A percentile compares a stretch with the other conserved stretches of the same genome.
phyloP scores from a whole-genome alignment of 2,329 filamentous ascomycete species.

The Colletotrichum sp. region DNA sequence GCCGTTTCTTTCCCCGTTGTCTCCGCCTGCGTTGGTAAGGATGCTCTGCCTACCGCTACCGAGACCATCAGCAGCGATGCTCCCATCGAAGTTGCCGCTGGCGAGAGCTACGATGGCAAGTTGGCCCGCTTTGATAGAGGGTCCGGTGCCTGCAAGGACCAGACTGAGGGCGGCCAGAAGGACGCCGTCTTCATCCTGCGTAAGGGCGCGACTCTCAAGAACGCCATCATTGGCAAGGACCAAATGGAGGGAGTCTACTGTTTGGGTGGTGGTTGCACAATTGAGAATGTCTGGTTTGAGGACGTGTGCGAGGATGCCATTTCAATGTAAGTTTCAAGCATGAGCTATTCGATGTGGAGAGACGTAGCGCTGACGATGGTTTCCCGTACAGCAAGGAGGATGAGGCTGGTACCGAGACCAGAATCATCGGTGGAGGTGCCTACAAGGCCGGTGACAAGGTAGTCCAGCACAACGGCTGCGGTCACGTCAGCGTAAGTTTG shows the following conservation, averaged over 20 bases:
- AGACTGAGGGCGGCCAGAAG: slow-evolving; percentile 45
- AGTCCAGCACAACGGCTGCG: slow-evolving; percentile 53
- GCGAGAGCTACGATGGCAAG: slow-evolving; percentile 35
- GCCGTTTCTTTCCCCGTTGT: slow-evolving; percentile 22
- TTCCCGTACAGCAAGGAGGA: slow-evolving; percentile 11
- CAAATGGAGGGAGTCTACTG: slow-evolving; percentile 34
- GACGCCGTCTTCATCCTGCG: slow-evolving; percentile 50
- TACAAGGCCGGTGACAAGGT: slow-evolving; percentile 50
- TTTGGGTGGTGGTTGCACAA: slow-evolving; percentile 28
- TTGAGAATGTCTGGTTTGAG: slow-evolving; percentile 31
- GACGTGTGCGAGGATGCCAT: slow-evolving; percentile 31
- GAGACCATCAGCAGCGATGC: slow-evolving; percentile 28
- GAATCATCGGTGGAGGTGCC: slow-evolving; percentile 44
- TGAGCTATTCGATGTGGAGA: not conserved
- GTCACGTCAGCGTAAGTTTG: slow-evolving; percentile 38
- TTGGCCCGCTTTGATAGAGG: slow-evolving; percentile 43
- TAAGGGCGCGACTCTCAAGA: slow-evolving; percentile 47
- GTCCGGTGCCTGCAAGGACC: slow-evolving; percentile 43
- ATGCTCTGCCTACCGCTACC: slow-evolving; percentile 31
- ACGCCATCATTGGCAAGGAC: slow-evolving; percentile 50
- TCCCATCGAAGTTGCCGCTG: slow-evolving; percentile 35
- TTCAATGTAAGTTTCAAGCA: slow-evolving; percentile 18
- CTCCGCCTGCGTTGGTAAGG: slow-evolving; percentile 28
- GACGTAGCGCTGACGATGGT: not conserved
- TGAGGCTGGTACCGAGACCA: slow-evolving; percentile 13